Evolutionary conservation across 2,329 filamentous ascomycete species (phyloP), one percentile per base, ranked within the genome.

Genomic region (Stemphylium vesicarium): DNA sequence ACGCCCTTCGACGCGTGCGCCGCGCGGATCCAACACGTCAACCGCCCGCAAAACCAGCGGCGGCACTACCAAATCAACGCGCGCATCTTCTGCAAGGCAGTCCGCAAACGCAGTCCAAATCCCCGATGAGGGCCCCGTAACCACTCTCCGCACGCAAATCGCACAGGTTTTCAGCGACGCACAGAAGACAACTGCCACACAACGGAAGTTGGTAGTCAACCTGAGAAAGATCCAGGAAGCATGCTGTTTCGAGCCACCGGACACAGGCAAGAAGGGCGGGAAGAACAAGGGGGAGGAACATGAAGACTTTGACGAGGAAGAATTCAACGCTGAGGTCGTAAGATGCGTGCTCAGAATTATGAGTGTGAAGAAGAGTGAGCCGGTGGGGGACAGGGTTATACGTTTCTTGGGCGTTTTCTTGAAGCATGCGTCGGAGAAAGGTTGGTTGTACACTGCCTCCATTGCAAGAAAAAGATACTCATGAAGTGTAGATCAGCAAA

Each of bases 171-270:
- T 84, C 60, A 66, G 71, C 36, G 92, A 82, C 59, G 78, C 94
- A 31, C 95, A 99, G 75, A 88, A 89, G 66, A 96, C 91, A 1
- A 96, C 90, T 0, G 92, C 93, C 1, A 91, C 91, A 2, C 95
- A 99, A 74, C 84, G 94, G 56, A 98, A 98, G 73, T 84, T 96
- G 0, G 89, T 90, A 4, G 90, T 97, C 56, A 92, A 88, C 44
- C 79, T 99, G 57, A 87, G 94, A 60, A 97, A 96, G 77, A 84
- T 96, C 38, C 94, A 98, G 69, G 94, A 97, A 73, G 82, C 88
- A 33, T 96, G 92, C 78, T 85, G 82, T 60, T 85, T 84, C 46
- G 84, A 87, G 57, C 77, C 79, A 1, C 75, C 77, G 33, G 75
- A 76, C 20, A 77, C 78, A 22, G 85, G 82, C 59, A 84, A 84